A percentile compares a stretch with the other conserved stretches of the same genome.
Evolutionary conservation across 495 filamentous ascomycete species (phyloP).

Genomic region (Aspergillus olivimuriae): DNA sequence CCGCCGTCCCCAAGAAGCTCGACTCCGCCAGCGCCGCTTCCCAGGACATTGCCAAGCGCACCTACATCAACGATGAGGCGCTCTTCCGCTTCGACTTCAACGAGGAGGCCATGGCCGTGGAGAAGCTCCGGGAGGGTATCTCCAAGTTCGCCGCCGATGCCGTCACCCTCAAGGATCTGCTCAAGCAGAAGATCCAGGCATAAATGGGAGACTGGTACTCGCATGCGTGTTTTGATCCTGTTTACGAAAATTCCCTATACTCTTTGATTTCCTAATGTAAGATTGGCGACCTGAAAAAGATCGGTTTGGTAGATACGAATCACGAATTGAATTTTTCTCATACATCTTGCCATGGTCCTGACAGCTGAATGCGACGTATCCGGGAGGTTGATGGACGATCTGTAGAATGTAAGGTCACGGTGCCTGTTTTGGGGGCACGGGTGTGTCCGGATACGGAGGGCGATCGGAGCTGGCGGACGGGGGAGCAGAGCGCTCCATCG

Average conservation of each 20-base stretch:
- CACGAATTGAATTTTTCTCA: constrained; percentile 14
- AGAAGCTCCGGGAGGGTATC: constrained; percentile 98
- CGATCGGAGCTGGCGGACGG: too few species aligned
- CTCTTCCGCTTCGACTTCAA: constrained; percentile 98
- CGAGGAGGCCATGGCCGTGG: constrained; percentile 96
- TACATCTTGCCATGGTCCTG: constrained; percentile 1
- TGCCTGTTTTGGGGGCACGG: too few species aligned
- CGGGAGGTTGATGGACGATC: not conserved
- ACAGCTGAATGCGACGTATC: too few species aligned
- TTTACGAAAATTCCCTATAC: constrained; percentile 17
- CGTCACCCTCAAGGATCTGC: constrained; percentile 83
- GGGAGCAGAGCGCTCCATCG: too few species aligned
- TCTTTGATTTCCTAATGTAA: constrained; percentile 7
- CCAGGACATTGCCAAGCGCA: constrained; percentile 78
- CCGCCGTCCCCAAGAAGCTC: constrained; percentile 87
- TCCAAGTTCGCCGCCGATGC: constrained; percentile 98
- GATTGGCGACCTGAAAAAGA: constrained; percentile 19
- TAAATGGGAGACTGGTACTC: constrained; percentile 21
- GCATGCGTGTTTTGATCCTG: constrained; percentile 14
- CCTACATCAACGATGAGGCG: constrained; percentile 84
- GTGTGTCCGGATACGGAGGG: too few species aligned
- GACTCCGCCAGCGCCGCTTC: constrained; percentile 55
- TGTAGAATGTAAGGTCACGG: too few species aligned
- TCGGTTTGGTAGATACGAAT: constrained; percentile 34
- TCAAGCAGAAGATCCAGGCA: constrained; percentile 74